Base-by-base conservation (phyloP, 306 rosid species). In the Cyclanthera cordifolia region DNA sequence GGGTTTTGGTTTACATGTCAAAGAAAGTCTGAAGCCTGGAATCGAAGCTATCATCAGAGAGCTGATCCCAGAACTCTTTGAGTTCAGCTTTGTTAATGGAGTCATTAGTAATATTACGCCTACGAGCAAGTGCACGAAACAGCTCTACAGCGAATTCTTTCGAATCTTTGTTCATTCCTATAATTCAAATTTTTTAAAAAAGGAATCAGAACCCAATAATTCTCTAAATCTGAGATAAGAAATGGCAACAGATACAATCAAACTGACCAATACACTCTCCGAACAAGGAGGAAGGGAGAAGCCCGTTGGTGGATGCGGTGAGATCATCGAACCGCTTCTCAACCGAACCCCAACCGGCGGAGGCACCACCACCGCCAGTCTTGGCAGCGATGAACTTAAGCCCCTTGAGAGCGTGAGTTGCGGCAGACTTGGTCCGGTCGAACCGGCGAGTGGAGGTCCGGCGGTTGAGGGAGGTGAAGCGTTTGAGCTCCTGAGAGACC, bases 81-180 rank as follows among this genome's bases (percentile, higher is more conserved):
- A 84, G 82, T 57, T 84, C 79, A 39, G 68, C 41, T 66, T 84
- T 84, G 76, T 79, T 73, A 41, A 84, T 71, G 23, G 63, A 45
- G 24, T 84, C 89, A 0, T 74, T 77, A 7, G 53, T 72, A n/a
- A 84, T 59, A 70, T 82, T 77, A 1, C 77, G 77, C 53, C 81
- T 52, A 51, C 80, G 75, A 24, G 86, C 89, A 25, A 84, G 82
- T 6, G 89, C 82, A 20, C 84, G 67, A 72, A 84, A 84, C 55
- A 84, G 80, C 76, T 82, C 86, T 13, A 79, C 84, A 10, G 86
- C 89, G n/a, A 84, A 84, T 13, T 82, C 89, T 72, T 84, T 84
- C 0, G 84, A 84, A 6, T 84, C 89, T 67, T 79, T 84, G 75
- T 79, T 81, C 89, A 84, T 84, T 15, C 88, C 88, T 84, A 25